Percentiles rank a stretch among this genome's conserved stretches.
Evolutionary conservation across 306 rosid genomes (phyloP).

Genomic region (Quercus berberidifolia): DNA sequence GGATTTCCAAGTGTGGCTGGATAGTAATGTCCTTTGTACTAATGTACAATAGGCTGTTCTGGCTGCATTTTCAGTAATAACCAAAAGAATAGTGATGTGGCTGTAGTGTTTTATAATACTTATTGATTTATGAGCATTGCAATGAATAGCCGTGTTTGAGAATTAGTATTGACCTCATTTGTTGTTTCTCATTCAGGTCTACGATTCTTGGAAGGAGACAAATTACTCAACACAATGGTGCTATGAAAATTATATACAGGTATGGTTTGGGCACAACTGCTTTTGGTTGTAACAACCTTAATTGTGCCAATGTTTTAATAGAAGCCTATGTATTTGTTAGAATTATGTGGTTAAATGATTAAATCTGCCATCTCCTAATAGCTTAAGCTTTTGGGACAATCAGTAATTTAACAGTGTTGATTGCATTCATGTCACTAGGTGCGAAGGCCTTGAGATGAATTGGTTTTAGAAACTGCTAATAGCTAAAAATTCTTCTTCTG

Average conservation of each 20-base stretch:
- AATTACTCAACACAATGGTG: constrained; percentile 98
- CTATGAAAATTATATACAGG: constrained; percentile 92
- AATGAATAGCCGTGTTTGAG: neutral
- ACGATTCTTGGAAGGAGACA: constrained; percentile 94
- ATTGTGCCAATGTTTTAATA: neutral
- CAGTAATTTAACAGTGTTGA: neutral
- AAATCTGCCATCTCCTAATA: too few species aligned
- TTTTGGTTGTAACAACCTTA: neutral
- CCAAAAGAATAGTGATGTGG: neutral
- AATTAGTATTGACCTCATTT: constrained; percentile 5
- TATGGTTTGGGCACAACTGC: constrained; percentile 4
- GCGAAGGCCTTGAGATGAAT: neutral
- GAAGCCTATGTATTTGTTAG: neutral
- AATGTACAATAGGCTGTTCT: neutral
- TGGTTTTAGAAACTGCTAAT: neutral
- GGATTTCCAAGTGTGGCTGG: neutral
- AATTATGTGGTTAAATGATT: too few species aligned
- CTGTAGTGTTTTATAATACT: neutral
- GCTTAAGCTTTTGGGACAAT: too few species aligned
- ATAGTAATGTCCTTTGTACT: neutral
- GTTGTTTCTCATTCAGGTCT: constrained; percentile 48
- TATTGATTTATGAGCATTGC: neutral
- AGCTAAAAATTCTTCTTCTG: neutral
- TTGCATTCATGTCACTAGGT: neutral
- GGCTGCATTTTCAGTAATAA: neutral